These are phyloP conservation scores for Didymella sp. DNA, from an alignment of 2,329 filamentous ascomycete species.

Conservation along the genomic window DNA sequence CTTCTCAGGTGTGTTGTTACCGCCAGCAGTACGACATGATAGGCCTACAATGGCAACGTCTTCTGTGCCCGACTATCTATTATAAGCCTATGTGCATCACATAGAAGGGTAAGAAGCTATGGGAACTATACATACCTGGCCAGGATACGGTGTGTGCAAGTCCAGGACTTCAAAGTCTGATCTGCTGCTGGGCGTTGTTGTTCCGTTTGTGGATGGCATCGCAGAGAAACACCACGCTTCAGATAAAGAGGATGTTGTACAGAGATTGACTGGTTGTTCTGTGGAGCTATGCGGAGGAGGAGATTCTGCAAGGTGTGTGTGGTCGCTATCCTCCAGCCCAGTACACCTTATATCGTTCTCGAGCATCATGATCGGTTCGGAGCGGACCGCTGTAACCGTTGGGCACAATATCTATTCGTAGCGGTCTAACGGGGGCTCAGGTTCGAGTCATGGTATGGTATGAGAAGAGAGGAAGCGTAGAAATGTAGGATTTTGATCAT, in stretches of 20 bases:
- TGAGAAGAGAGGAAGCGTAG: background rate
- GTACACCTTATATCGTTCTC: background rate
- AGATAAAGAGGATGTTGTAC: background rate
- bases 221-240: constrained; percentile 1
- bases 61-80: background rate
- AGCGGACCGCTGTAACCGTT: background rate
- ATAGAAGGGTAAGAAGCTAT: no score
- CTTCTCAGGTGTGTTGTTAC: constrained; percentile 38
- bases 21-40: constrained; percentile 44
- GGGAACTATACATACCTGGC: constrained; percentile 4
- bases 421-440: background rate
- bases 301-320: background rate
- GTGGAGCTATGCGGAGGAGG: background rate
- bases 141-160: background rate
- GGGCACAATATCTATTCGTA: background rate
- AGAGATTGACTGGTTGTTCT: background rate
- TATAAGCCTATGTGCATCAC: background rate
- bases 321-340: background rate
- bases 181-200: constrained; percentile 10
- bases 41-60: constrained; percentile 48
- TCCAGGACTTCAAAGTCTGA: constrained; percentile 10
- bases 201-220: constrained; percentile 4
- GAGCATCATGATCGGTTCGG: constrained; percentile 1
- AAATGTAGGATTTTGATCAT: background rate
- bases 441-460: background rate